Conservation (phyloP, 768 basidiomycete genomes). For the Russula emetica region DNA sequence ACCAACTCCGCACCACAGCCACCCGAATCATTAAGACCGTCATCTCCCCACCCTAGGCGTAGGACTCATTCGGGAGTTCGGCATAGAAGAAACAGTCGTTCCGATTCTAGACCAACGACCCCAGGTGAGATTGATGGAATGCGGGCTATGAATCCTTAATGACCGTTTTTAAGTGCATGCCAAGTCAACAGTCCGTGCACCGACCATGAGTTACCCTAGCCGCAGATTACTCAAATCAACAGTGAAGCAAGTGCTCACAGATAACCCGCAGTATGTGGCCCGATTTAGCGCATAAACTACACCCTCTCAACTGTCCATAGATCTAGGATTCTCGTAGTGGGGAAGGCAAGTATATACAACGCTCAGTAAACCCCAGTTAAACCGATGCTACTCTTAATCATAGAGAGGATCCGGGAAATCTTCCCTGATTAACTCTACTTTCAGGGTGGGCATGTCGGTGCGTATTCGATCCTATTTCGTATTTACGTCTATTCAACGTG, state of each 20-base stretch:
- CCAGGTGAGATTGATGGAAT: background rate
- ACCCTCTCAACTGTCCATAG: background rate
- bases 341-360: background rate
- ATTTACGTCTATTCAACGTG: background rate
- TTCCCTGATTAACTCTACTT: background rate
- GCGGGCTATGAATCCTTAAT: background rate
- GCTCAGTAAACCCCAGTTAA: background rate
- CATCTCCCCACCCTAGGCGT: background rate
- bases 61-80: background rate
- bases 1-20: background rate
- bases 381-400: background rate
- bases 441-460: background rate
- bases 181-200: background rate
- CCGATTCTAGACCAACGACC: background rate
- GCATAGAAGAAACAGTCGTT: background rate
- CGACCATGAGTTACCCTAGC: background rate
- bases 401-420: conserved; percentile 8
- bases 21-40: background rate
- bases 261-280: background rate
- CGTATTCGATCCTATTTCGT: background rate
- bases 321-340: conserved; percentile 6
- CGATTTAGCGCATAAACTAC: background rate
- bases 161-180: background rate
- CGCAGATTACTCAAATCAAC: background rate
- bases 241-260: background rate